phyloP scores from a whole-genome alignment of 164 flowering plant genomes.

The Magnolia officinalis region DNA sequence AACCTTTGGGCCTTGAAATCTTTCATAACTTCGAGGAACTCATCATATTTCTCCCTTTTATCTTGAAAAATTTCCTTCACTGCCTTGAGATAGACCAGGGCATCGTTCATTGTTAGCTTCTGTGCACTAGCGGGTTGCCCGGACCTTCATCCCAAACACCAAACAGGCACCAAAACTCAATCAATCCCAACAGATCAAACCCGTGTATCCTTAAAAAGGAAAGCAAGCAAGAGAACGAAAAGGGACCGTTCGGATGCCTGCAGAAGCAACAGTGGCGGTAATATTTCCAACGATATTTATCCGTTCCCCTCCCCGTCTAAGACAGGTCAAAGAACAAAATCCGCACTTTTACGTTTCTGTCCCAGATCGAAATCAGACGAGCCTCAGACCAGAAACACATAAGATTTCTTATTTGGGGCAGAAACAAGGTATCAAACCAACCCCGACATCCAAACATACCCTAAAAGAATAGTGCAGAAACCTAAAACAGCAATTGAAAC shows the following conservation, averaged over 20 bases:
- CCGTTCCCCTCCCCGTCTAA: no score
- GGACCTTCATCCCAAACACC: constrained; percentile 38
- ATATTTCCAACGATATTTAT: not conserved
- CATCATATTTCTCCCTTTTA: constrained; percentile 63
- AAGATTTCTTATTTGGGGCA: no score
- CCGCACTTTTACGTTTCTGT: no score
- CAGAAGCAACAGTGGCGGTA: no score
- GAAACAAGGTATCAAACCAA: no score
- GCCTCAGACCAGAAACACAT: no score
- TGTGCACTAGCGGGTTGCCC: constrained; percentile 48
- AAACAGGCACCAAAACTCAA: not conserved
- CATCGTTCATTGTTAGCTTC: constrained; percentile 81
- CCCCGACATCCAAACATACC: no score
- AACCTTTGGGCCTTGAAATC: constrained; percentile 88
- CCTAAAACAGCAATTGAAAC: not conserved
- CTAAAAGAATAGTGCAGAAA: no score
- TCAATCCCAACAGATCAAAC: constrained; percentile 1
- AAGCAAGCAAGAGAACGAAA: not conserved
- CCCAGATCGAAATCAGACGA: no score
- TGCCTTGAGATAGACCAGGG: constrained; percentile 71
- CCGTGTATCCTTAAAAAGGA: not conserved
- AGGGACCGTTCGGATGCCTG: not conserved
- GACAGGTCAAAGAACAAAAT: no score
- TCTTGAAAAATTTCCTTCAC: constrained; percentile 83
- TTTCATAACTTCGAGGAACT: constrained; percentile 91